Evolutionary conservation across 2,329 filamentous ascomycete genomes (phyloP), one percentile per base, ranked within the genome.

Genomic region (Cladophialophora chaetospira): DNA sequence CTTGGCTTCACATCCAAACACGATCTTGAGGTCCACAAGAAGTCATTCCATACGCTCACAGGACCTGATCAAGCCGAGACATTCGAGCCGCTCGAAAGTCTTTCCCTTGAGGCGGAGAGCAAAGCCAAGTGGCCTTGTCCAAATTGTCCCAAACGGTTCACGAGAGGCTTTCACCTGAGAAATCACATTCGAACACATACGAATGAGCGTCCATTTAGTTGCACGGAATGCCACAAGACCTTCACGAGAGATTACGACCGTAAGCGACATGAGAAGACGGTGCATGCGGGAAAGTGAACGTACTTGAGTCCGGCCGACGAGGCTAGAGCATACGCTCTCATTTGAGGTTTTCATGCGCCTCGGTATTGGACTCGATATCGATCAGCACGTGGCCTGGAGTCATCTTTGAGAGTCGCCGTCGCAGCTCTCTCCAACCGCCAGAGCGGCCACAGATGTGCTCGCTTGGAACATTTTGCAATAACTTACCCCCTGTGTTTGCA

Each of bases 181-280:
- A 26, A 23, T 6, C 40, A 44, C 11, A 23, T 44, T 5, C 17
- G 40, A 21, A 44, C 40, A 5, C 40, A 44, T 15, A 25, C n/a
- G 3, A 44, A 44, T 19, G 19, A 44, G 25, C 17, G 40, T 23
- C 40, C 40, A n/a, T 44, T 44, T 21, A 44, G 40, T 25, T 44
- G 40, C 23, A 44, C 17, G n/a, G 40, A 19, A 15, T 44, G 40
- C 25, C 17, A 21, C 13, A 44, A 44, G 13, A 23, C 40, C 3
- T 44, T 44, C 40, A 19, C 15, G 13, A 44, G 40, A 11, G 40
- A 44, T 13, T 44, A 26, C n/a, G 40, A 44, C 25, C 40, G 40
- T 6, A 44, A 44, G 40, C 21, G 40, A 44, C 40, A 44, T 44
- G 40, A 44, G 40, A 44, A 44, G 40, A 44, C 40, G 23, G 40